phyloP scores from a whole-genome alignment of 495 filamentous ascomycete genomes.

The Aspergillus steynii region DNA sequence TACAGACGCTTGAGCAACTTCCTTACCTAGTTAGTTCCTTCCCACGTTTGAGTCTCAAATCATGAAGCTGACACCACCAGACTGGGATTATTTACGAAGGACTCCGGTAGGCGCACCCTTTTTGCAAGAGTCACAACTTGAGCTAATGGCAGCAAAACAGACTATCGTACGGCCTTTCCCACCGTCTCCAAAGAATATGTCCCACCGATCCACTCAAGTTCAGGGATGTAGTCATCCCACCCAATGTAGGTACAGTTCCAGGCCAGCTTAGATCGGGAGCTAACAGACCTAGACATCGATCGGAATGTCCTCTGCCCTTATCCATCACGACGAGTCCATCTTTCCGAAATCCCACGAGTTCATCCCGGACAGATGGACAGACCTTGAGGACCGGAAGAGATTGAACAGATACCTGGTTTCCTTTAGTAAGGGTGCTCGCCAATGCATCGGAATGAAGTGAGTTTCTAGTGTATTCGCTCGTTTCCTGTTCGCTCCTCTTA shows the following conservation, averaged over 20 bases:
- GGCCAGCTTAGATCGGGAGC: not conserved
- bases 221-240: slow-evolving; percentile 15
- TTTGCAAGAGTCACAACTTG: not conserved
- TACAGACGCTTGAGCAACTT: slow-evolving; percentile 32
- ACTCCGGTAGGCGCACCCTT: slow-evolving; percentile 17
- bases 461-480: not conserved
- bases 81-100: slow-evolving; percentile 35
- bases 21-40: slow-evolving; percentile 29
- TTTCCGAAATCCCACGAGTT: slow-evolving; percentile 45
- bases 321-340: slow-evolving; percentile 41
- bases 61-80: slow-evolving; percentile 4
- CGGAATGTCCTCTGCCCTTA: slow-evolving; percentile 39
- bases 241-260: slow-evolving; percentile 24
- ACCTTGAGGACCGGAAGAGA: slow-evolving; percentile 26
- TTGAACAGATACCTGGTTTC: slow-evolving; percentile 48
- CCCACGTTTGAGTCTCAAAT: slow-evolving; percentile 1
- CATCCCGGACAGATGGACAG: slow-evolving; percentile 46
- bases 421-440: slow-evolving; percentile 48
- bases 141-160: not conserved
- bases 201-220: slow-evolving; percentile 35
- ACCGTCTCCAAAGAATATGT: slow-evolving; percentile 32
- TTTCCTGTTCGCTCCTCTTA: not conserved
- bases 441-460: slow-evolving; percentile 53
- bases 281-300: slow-evolving; percentile 30
- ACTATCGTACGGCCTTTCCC: slow-evolving; percentile 30